phyloP scores from a whole-genome alignment of 2,329 filamentous ascomycete species.

The Rhinocladiella similis region DNA sequence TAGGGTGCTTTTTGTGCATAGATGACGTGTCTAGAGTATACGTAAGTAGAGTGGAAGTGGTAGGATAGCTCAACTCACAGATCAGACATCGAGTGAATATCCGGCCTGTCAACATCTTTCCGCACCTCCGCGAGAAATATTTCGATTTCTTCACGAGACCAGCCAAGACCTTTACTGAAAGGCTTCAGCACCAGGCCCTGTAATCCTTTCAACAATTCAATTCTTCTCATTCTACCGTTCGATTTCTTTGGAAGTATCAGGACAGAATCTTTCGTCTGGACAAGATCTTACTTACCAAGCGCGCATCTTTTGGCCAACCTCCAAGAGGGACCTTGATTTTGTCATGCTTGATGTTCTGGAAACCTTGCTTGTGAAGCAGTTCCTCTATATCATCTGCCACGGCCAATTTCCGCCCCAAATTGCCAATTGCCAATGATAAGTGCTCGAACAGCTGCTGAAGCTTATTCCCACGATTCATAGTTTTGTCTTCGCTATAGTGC shows the following conservation, averaged over 20 bases:
- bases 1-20: too few species aligned
- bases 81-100: too few species aligned
- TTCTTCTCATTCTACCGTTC: too few species aligned
- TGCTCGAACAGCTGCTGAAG: neutral
- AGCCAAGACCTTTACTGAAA: conserved; percentile 32
- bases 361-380: conserved; percentile 32
- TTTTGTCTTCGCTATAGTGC: conserved; percentile 12
- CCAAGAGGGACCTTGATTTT: conserved; percentile 30
- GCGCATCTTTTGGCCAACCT: conserved; percentile 33
- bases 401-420: neutral
- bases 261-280: too few species aligned
- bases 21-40: too few species aligned
- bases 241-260: too few species aligned
- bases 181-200: conserved; percentile 18
- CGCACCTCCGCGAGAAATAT: conserved; percentile 25
- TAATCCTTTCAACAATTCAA: conserved; percentile 19
- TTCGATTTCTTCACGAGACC: conserved; percentile 30
- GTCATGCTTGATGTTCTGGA: conserved; percentile 25
- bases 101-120: conserved; percentile 9
- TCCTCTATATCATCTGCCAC: neutral
- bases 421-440: neutral
- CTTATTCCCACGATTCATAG: conserved; percentile 10
- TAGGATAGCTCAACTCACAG: too few species aligned
- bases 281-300: too few species aligned
- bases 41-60: too few species aligned